phyloP scores from a whole-genome alignment of 495 filamentous ascomycete species.

The Saxispiralis lemnorum region DNA sequence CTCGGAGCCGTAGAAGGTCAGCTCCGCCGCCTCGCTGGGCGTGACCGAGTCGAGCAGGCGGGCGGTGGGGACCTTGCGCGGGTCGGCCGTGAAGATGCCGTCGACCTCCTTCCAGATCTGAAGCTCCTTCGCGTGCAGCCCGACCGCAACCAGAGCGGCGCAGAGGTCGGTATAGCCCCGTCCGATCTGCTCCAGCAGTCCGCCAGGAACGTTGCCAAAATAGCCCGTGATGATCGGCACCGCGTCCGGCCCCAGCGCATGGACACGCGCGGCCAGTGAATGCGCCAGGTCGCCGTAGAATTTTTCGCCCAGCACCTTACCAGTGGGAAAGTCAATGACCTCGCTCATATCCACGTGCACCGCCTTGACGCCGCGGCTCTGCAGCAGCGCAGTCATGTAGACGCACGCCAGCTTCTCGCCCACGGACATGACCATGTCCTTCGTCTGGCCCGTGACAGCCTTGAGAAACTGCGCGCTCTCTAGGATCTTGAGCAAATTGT shows the following conservation, averaged over 20 bases:
- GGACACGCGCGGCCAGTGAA: slow-evolving; percentile 47
- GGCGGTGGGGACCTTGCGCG: slow-evolving; percentile 35
- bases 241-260: slow-evolving; percentile 39
- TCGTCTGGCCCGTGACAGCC: slow-evolving; percentile 57
- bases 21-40: slow-evolving; percentile 34
- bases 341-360: slow-evolving; percentile 77
- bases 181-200: slow-evolving; percentile 30
- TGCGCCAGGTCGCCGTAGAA: slow-evolving; percentile 62
- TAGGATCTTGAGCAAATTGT: slow-evolving; percentile 38
- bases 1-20: slow-evolving; percentile 39
- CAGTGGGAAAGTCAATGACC: slow-evolving; percentile 44
- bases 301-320: slow-evolving; percentile 44
- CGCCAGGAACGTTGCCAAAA: slow-evolving; percentile 29
- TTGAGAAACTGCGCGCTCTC: slow-evolving; percentile 37
- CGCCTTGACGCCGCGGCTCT: slow-evolving; percentile 59
- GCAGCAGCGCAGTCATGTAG: slow-evolving; percentile 65
- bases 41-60: slow-evolving; percentile 32
- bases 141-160: slow-evolving; percentile 33
- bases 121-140: slow-evolving; percentile 30
- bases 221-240: slow-evolving; percentile 25
- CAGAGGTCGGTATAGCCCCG: slow-evolving; percentile 38
- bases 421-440: slow-evolving; percentile 72
- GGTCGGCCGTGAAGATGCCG: slow-evolving; percentile 40
- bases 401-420: slow-evolving; percentile 87
- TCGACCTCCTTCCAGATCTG: slow-evolving; percentile 42